phyloP scores from a whole-genome alignment of 2,329 filamentous ascomycete species.

The Pochonia chlamydosporia region DNA sequence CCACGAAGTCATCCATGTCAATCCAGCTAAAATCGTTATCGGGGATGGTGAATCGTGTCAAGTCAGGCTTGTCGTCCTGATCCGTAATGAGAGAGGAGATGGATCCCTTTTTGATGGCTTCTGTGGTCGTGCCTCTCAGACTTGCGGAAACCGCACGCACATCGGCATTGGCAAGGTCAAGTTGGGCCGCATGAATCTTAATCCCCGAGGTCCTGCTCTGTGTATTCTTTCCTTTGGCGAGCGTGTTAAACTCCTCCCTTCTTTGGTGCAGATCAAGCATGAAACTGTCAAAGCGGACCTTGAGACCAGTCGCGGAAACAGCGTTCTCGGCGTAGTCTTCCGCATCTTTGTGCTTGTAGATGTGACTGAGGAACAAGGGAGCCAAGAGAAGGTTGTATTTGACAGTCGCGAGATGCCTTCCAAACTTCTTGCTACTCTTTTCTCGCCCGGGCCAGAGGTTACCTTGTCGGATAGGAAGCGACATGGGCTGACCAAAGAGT shows the following conservation, averaged over 20 bases:
- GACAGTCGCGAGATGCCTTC: conserved; percentile 92
- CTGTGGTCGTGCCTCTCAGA: conserved; percentile 72
- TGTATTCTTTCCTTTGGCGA: conserved; percentile 69
- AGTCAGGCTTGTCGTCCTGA: conserved; percentile 56
- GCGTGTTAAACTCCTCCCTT: conserved; percentile 82
- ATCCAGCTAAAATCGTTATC: conserved; percentile 96
- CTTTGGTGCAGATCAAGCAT: conserved; percentile 95
- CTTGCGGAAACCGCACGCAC: conserved; percentile 89
- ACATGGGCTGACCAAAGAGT: conserved; percentile 91
- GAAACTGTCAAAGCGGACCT: conserved; percentile 92
- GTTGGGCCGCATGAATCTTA: conserved; percentile 89
- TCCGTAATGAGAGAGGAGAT: conserved; percentile 46
- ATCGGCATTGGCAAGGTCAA: conserved; percentile 88
- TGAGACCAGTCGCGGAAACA: conserved; percentile 91
- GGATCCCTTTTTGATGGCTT: conserved; percentile 63
- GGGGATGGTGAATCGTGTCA: conserved; percentile 90
- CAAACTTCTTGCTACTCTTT: conserved; percentile 98
- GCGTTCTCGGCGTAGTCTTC: conserved; percentile 73
- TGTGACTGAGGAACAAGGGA: conserved; percentile 89
- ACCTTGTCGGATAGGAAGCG: conserved; percentile 88
- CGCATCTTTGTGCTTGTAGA: conserved; percentile 96
- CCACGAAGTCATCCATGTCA: conserved; percentile 99
- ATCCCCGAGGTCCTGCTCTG: conserved; percentile 83
- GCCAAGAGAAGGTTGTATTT: conserved; percentile 94
- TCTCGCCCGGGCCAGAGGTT: conserved; percentile 85